Base-by-base conservation (phyloP, 2,329 filamentous ascomycete genomes). In the Fusarium sp. region DNA sequence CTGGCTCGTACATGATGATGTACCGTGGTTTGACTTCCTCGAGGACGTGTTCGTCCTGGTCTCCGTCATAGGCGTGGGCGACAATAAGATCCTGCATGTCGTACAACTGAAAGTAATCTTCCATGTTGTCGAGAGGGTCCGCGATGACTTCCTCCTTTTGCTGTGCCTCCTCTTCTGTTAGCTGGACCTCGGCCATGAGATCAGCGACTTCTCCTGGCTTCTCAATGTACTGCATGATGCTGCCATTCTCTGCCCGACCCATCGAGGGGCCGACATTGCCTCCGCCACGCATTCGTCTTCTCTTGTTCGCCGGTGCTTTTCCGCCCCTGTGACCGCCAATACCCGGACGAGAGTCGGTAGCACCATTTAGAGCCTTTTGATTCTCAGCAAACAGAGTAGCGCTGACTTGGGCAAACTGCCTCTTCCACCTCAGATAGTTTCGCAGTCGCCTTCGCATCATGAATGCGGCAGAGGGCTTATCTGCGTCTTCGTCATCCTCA, bases 1-100 rank as follows among this genome's bases (percentile, higher is more conserved):
- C 95, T 1, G 97, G 96, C 81, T 98, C 97, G 83, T 98, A 99
- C 97, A 99, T 98, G 84, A 99, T 93, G 68, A 99, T 95, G 82
- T 98, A 98, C 70, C 94, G 92, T 37, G 97, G 97, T 79, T 94
- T 95, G 67, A 97, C 88, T 83, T 99, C 97, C 81, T 99, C 96
- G 2, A 99, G 89, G n/a, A 98, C 89, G 81, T 97, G 94, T 81
- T 98, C 97, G 81, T 99, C 97, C 85, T 96, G 93, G 81, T 98
- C 97, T 13, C 95, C 95, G 69, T 98, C 95, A 81, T 98, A 99
- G 1, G 97, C 93, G 81, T 98, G 97, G 20, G 98, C 88, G 45
- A 98, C 91, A 14, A 98, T 88, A 23, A 98, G 86, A 75, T 98
- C 94, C 76, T 94, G 90, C 91, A 97, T 97, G 64, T 97, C 94